phyloP scores from a whole-genome alignment of 2,329 filamentous ascomycete genomes.

The Aspergillus versicolor region DNA sequence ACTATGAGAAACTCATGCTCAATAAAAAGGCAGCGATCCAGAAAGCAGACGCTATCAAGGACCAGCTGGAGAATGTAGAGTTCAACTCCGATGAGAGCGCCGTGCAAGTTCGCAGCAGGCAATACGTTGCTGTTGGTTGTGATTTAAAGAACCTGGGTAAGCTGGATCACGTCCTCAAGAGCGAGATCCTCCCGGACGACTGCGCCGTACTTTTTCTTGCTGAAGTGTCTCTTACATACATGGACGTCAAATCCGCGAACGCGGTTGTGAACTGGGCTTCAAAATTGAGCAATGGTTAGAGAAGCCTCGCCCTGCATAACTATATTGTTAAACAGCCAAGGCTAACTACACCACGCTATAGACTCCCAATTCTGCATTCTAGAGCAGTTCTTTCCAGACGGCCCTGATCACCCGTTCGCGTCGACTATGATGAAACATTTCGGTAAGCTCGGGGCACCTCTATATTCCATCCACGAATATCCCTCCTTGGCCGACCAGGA shows the following conservation, averaged over 20 bases:
- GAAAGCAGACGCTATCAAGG: constrained; percentile 60
- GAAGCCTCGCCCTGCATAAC: neutral
- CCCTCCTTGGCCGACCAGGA: constrained; percentile 65
- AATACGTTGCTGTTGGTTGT: constrained; percentile 78
- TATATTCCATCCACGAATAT: constrained; percentile 73
- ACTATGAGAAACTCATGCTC: constrained; percentile 76
- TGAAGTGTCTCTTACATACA: constrained; percentile 89
- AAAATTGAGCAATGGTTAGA: constrained; percentile 64
- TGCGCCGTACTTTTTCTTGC: constrained; percentile 75
- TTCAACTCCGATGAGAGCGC: constrained; percentile 28
- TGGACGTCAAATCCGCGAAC: constrained; percentile 73
- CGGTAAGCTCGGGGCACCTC: constrained; percentile 72
- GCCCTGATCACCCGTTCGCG: constrained; percentile 77
- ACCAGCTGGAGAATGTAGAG: constrained; percentile 50
- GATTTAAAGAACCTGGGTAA: constrained; percentile 68
- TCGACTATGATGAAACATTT: constrained; percentile 83
- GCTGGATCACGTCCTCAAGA: constrained; percentile 60
- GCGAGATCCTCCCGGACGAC: constrained; percentile 57
- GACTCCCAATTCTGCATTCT: constrained; percentile 78
- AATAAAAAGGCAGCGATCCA: constrained; percentile 70
- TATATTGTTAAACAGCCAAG: neutral
- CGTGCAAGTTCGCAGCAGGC: constrained; percentile 63
- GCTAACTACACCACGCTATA: constrained; percentile 14
- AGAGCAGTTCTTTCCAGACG: constrained; percentile 82
- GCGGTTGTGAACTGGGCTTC: constrained; percentile 76